Evolutionary conservation across 2,329 filamentous ascomycete genomes (phyloP), one percentile per base, ranked within the genome.

Genomic region (Eutypella sp.): DNA sequence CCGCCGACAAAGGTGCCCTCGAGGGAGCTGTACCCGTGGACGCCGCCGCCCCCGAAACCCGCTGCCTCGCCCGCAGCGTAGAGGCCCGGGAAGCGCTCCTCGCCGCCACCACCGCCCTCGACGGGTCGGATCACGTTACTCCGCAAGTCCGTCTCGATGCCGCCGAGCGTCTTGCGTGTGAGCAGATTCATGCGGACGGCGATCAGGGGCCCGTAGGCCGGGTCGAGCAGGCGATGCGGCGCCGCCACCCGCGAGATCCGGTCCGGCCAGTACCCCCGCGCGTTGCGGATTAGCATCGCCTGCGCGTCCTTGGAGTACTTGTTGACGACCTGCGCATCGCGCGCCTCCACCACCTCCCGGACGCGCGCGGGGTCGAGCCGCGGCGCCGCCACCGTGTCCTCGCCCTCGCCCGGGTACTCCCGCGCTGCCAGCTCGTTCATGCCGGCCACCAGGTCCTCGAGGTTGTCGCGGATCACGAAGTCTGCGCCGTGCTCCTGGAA

Each of bases 1-100:
- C 79, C 79, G 13, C 79, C 79, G 4, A 83, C 54, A 55, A 83
- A 83, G 0, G 79, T 82, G 1, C 80, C 79, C 59, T 83, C 79
- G 29, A 83, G 72, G 1, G 79, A 76, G 53, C 69, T 80, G 54
- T 83, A 82, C 0, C 79, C 80, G 52, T 83, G 80, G 1, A 82
- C 75, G 15, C 80, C 79, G 2, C 79, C 79, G 2, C 80, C 79
- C 0, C 79, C 79, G 47, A 83, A 83, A 0, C 79, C 79, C 0
- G 79, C 78, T 1, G 67, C 76, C 57, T 83, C 79, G 5, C 79
- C 79, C 0, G 79, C 79, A 1, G 79, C 78, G 45, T 81, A 83
- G 13, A 83, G 54, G 0, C 78, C 78, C 0, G 72, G 67, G 54
- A 82, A 81, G 0, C 59, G 51, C 7, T 66, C n/a, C n/a, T n/a